These are phyloP conservation scores for Balakata baccata DNA, from an alignment of 345 rosid genomes.

Conservation along the genomic window DNA sequence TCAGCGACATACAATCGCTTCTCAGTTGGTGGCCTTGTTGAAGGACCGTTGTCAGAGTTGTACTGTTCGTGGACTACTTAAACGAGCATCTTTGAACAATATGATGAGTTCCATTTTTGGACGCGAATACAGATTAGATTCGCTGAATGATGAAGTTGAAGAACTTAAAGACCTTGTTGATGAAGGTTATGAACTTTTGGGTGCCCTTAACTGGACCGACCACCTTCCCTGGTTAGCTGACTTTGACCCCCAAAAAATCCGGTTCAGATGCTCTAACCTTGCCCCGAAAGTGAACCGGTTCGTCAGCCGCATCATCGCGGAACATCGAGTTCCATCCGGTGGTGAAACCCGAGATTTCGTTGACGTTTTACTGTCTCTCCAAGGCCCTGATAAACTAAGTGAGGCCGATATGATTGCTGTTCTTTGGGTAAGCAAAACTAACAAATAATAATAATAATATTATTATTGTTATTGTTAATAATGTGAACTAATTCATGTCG, in stretches of 20 bases:
- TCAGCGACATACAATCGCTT: conserved; percentile 42
- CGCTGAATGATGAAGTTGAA: conserved; percentile 32
- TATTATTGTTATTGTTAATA: not conserved
- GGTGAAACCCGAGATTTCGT: conserved; percentile 52
- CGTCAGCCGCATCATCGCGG: conserved; percentile 45
- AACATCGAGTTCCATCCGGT: conserved; percentile 39
- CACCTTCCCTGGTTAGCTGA: conserved; percentile 62
- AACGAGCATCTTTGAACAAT: conserved; percentile 67
- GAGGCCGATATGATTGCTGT: conserved; percentile 73
- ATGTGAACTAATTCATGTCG: not conserved
- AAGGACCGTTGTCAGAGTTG: conserved; percentile 24
- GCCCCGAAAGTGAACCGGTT: conserved; percentile 68
- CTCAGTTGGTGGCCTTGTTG: conserved; percentile 46
- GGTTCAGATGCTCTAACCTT: conserved; percentile 59
- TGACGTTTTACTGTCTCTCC: conserved; percentile 59
- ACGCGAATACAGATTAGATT: conserved; percentile 40
- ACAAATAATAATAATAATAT: too few species aligned
- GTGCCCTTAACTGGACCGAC: conserved; percentile 66
- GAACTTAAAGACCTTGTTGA: conserved; percentile 52
- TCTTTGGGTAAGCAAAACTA: conserved; percentile 51
- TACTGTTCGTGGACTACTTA: conserved; percentile 49
- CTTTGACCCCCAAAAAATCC: conserved; percentile 63
- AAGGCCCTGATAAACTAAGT: conserved; percentile 51
- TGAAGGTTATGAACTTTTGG: conserved; percentile 64
- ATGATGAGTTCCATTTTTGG: conserved; percentile 83